Base-by-base conservation (phyloP, 345 rosid genomes). In the Mercurialis annua region DNA sequence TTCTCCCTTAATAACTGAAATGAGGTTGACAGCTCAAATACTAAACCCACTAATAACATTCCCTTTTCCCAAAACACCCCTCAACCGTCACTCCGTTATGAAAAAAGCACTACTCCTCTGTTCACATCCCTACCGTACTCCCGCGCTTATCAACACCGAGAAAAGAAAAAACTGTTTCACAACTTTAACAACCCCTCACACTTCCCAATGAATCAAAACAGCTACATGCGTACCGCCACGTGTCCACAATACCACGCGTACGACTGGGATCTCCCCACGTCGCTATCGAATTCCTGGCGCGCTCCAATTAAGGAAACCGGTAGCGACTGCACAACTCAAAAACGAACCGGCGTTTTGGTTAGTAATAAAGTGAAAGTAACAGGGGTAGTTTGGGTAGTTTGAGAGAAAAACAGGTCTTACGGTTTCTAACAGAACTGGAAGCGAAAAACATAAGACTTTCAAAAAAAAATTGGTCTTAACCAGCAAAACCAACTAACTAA, bases 361-460 rank as follows among this genome's bases (percentile, higher is more conserved):
- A 33, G 31, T 24, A 12, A 34, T 57, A 30, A 43, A 30, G 40
- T 26, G 38, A 33, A 9, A 9, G 9, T 34, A 3, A 4, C 40
- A 34, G 73, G 71, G 88, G 82, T 27, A 6, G 52, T 18, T 23
- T 18, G 24, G 26, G 75, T 74, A 65, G 83, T 81, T 73, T 4
- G 59, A 6, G 2, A 7, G 86, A 18, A 21, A 1, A 0, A 0
- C 2, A 23, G 36, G 59, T 70, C 60, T 81, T 83, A 84, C 88
- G 62, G 91, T 87, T 87, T 86, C 71, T 85, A 90, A 87, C 97
- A 82, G 93, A 83, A 85, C 84, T 74, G 72, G 83, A 77, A 56
- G 67, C 79, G 64, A 80, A 48, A 40, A 73, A 54, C 70, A 67
- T 67, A 47, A 30, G 18, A 34, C 21, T 10, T 16, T 0, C 24